Evolutionary conservation across 495 filamentous ascomycete species (phyloP), one percentile per base, ranked within the genome.

Genomic region (Penicillium canescens): DNA sequence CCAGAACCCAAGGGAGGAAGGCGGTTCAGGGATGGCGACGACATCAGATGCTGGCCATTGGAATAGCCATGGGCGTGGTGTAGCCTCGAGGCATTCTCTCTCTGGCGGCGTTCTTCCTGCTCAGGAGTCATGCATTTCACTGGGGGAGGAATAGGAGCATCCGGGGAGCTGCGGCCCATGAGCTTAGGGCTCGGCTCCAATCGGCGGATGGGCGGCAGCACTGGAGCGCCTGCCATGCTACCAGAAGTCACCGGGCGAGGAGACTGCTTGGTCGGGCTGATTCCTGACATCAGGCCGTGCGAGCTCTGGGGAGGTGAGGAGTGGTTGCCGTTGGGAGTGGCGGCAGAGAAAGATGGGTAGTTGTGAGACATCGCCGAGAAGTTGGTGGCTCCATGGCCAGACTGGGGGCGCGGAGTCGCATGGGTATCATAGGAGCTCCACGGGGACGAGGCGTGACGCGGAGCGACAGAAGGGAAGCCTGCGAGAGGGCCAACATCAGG

Each of bases 261-360:
- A 5, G 78, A 78, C 36, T 91, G 86, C 64, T 95, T 95, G 37
- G 81, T 86, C 4, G 90, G 90, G 14, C 90, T 92, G 34, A 91
- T 69, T 6, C 89, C 89, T 4, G 83, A 85, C 36, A 76, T 70
- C 38, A 87, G 77, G 47, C 81, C 80, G 77, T 82, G 63, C 54
- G 78, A 71, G 37, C 70, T 73, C 14, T 75, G 78, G 10, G 72
- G 72, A 38, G 76, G 67, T 10, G 74, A 72, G 6, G 73, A 76
- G 34, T 72, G 67, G 45, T 71, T 68, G 58, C 69, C 62, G 49
- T 68, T 68, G 26, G 72, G 56, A 10, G 71, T 69, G 23, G 65
- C 23, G 36, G 69, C 65, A 26, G 71, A 67, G 42, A 74, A 67
- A 9, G 69, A 68, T 13, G 65, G 59, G 36, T 70, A 64, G 28